Base-by-base conservation (phyloP, 164 flowering plant species). In the Tetrastigma voinierianum region DNA sequence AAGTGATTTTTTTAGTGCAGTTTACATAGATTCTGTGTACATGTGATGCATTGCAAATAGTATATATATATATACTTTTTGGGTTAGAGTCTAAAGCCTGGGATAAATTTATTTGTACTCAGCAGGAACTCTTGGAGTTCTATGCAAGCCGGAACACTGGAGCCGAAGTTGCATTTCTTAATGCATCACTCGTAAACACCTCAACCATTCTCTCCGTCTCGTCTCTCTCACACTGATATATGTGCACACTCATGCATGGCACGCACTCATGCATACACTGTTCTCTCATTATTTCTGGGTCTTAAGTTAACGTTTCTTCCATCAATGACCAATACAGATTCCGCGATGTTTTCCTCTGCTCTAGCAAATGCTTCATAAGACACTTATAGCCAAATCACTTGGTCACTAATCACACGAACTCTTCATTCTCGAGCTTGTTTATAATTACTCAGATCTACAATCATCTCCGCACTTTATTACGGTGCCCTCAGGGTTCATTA, bases 391-490 rank as follows among this genome's bases (percentile, higher is more conserved):
- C 57, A 91, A 91, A 75, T 86, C 93, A 54, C 78, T 91, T 54
- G 91, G 3, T 80, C 92, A 21, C 69, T 95, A 73, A 85, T 89
- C 2, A 90, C 98, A 14, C 84, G 94, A 25, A 91, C 96, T 49
- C 86, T 82, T 62, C 97, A 91, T 79, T 94, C 97, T 20, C n/a
- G 98, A n/a, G 80, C 92, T 94, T 57, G 97, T 94, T 49, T 91
- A 84, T n/a, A n/a, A n/a, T n/a, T 94, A 89, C 74, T 86, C 98
- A 3, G 96, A 61, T 91, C 98, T 21, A 94, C 90, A 86, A 70
- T 21, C 3, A 62, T 44, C 64, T 54, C 57, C 63, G 21, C 63
- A 2, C 58, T 57, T 64, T 5, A 10, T 19, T 21, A 48, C 46
- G 64, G 14, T 47, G n/a, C n/a, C n/a, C n/a, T n/a, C n/a, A n/a